Percentiles rank a stretch among this genome's conserved stretches.
Evolutionary conservation across 225 moss, liverwort and hornwort species (phyloP).

Genomic region (Marchantia paleacea): DNA sequence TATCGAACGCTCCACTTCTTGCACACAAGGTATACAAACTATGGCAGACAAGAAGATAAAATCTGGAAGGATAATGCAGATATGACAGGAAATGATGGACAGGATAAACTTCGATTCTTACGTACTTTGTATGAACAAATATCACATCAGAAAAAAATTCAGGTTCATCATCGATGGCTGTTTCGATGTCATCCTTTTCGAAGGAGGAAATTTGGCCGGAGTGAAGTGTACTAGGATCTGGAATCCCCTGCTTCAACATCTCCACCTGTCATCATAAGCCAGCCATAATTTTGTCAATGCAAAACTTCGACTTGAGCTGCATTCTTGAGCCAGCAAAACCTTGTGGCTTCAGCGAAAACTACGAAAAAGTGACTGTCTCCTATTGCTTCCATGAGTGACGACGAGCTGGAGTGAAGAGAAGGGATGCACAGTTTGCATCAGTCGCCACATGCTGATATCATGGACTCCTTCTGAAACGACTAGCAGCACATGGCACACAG

Average conservation of each 20-base stretch:
- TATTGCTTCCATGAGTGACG: neutral
- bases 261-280: conserved; percentile 58
- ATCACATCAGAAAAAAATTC: conserved; percentile 83
- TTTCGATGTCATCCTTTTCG: conserved; percentile 59
- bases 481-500: conserved; percentile 89
- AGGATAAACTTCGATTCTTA: neutral
- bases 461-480: conserved; percentile 81
- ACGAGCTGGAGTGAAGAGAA: neutral
- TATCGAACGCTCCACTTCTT: too few species aligned
- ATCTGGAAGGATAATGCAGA: too few species aligned
- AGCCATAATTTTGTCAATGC: neutral
- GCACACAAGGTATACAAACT: too few species aligned
- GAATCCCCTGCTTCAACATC: conserved; percentile 98
- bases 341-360: neutral
- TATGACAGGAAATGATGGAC: neutral
- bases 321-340: neutral
- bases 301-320: neutral
- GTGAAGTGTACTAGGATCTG: conserved; percentile 60
- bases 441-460: conserved; percentile 83
- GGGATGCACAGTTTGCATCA: conserved; percentile 67
- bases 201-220: conserved; percentile 25
- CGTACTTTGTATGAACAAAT: conserved; percentile 87
- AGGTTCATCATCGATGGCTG: conserved; percentile 45
- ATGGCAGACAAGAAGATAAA: too few species aligned
- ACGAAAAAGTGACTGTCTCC: neutral